Percentiles rank a stretch among this genome's conserved stretches.
phyloP scores from a whole-genome alignment of 305 asterid species.

The Solanum hybrid region DNA sequence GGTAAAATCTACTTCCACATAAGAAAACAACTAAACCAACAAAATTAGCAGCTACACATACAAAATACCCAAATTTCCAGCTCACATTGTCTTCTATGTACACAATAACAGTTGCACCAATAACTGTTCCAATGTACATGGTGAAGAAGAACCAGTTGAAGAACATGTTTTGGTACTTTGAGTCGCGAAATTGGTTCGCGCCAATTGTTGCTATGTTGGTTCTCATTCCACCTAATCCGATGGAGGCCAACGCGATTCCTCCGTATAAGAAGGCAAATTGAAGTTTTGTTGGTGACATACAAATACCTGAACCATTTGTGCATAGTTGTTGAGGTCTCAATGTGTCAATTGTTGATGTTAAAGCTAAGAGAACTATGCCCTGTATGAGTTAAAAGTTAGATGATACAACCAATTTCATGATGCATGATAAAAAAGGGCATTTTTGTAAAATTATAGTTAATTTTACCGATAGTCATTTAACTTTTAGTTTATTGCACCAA shows the following conservation, averaged over 20 bases:
- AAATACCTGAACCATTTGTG: neutral
- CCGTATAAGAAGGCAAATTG: neutral
- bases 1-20: constrained; percentile 9
- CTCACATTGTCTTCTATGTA: constrained; percentile 20
- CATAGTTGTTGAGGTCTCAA: constrained; percentile 13
- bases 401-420: neutral
- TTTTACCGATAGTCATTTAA: neutral
- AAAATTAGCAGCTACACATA: constrained; percentile 9
- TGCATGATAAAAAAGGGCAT: neutral
- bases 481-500: neutral
- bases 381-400: neutral
- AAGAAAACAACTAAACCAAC: constrained; percentile 18
- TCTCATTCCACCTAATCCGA: constrained; percentile 16
- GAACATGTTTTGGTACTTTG: constrained; percentile 8
- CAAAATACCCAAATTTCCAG: constrained; percentile 16
- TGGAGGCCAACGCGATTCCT: constrained; percentile 5
- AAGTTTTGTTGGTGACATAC: neutral
- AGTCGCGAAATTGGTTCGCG: constrained; percentile 9
- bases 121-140: neutral
- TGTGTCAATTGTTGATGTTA: constrained; percentile 1
- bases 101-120: constrained; percentile 14
- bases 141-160: constrained; percentile 21
- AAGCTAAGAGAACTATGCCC: constrained; percentile 7
- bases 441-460: neutral
- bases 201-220: constrained; percentile 16